Conservation (phyloP, 2,329 filamentous ascomycete species). For the Pseudohalonectria lignicola region DNA sequence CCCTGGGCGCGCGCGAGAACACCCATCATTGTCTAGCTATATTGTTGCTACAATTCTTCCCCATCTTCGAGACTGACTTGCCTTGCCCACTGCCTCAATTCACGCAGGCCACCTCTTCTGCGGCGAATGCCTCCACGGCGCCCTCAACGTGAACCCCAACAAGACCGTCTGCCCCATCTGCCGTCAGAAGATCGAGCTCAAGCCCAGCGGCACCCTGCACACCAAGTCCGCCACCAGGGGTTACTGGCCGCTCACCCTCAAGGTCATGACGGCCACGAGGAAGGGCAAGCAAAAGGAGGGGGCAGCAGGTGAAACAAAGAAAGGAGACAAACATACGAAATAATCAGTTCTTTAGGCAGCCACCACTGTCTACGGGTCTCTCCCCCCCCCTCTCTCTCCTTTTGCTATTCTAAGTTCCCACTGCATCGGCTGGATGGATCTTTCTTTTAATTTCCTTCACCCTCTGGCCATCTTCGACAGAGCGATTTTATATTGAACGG, state of each 20-base stretch:
- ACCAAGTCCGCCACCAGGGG: conserved; percentile 27
- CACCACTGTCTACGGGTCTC: too few species aligned
- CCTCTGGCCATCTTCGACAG: too few species aligned
- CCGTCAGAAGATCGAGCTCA: conserved; percentile 41
- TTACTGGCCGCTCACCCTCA: conserved; percentile 49
- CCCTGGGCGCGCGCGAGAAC: not conserved
- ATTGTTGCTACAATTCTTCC: not conserved
- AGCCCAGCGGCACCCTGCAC: conserved; percentile 13
- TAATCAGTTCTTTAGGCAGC: too few species aligned
- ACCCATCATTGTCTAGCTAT: not conserved
- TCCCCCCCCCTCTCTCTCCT: too few species aligned
- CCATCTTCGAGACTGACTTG: not conserved
- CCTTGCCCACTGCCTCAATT: not conserved
- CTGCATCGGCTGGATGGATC: too few species aligned
- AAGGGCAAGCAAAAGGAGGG: conserved; percentile 33
- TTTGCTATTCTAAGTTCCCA: too few species aligned
- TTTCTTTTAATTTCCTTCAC: too few species aligned
- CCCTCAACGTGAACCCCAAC: conserved; percentile 43
- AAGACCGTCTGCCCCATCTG: conserved; percentile 54
- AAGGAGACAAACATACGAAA: too few species aligned
- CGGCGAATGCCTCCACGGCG: conserved; percentile 48
- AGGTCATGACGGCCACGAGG: conserved; percentile 45
- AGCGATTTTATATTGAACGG: too few species aligned
- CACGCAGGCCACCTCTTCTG: conserved; percentile 53
- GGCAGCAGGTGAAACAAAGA: too few species aligned